These are phyloP conservation scores for Pseudozyma sp. DNA, from an alignment of 1,284 basidiomycete genomes.

Conservation along the genomic window DNA sequence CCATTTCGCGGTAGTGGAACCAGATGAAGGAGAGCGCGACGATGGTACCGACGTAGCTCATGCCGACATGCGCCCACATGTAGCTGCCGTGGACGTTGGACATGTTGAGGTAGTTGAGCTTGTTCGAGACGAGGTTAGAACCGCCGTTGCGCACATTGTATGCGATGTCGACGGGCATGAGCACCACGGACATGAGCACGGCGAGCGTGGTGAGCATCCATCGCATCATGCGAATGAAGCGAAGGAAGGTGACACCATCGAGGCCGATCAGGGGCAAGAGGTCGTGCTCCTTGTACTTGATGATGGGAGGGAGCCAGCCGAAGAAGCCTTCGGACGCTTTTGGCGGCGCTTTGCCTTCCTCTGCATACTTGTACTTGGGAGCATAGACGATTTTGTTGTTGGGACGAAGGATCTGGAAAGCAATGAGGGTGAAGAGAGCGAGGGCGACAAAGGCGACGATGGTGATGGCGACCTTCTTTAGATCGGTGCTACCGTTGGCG, in stretches of 20 bases:
- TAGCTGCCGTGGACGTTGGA: conserved; percentile 56
- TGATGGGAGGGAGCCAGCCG: conserved; percentile 82
- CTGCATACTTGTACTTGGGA: conserved; percentile 85
- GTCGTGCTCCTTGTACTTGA: conserved; percentile 85
- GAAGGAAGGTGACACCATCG: conserved; percentile 91
- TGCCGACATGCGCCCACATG: conserved; percentile 66
- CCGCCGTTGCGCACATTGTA: conserved; percentile 53
- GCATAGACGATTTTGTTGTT: conserved; percentile 79
- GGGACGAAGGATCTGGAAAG: conserved; percentile 61
- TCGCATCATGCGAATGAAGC: conserved; percentile 88
- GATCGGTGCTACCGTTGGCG: conserved; percentile 37
- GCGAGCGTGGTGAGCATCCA: conserved; percentile 57
- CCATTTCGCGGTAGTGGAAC: conserved; percentile 62
- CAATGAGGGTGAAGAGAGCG: conserved; percentile 51
- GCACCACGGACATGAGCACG: conserved; percentile 76
- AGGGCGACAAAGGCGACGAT: conserved; percentile 52
- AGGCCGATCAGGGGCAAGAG: conserved; percentile 87
- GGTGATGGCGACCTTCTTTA: conserved; percentile 48
- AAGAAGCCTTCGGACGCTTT: conserved; percentile 75
- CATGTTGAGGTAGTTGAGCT: conserved; percentile 60
- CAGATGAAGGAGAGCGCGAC: conserved; percentile 61
- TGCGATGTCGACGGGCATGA: conserved; percentile 80
- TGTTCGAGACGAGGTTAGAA: conserved; percentile 34
- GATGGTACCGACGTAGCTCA: conserved; percentile 64
- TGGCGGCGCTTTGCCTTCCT: conserved; percentile 82